Conservation (phyloP, 2,329 filamentous ascomycete genomes). For the Canariomyces notabilis region DNA sequence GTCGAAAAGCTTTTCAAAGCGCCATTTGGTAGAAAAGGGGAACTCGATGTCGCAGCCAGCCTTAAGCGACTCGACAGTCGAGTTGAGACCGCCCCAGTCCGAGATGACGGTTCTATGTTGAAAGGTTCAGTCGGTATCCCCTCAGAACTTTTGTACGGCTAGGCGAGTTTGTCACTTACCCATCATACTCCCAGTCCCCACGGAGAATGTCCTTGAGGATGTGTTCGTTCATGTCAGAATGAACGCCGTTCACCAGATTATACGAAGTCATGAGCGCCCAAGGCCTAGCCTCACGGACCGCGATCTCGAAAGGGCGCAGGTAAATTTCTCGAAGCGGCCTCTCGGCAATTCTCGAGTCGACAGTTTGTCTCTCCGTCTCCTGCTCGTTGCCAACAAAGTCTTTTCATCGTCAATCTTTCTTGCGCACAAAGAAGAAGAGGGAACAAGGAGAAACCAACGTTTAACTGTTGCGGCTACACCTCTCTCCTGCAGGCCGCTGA, state of each 20-base stretch:
- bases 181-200: conserved; percentile 59
- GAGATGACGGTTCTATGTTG: conserved; percentile 48
- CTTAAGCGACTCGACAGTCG: conserved; percentile 49
- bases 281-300: conserved; percentile 61
- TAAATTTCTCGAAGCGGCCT: conserved; percentile 65
- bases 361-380: conserved; percentile 61
- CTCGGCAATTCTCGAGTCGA: conserved; percentile 61
- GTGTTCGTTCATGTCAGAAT: conserved; percentile 53
- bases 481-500: conserved; percentile 67
- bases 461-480: conserved; percentile 75
- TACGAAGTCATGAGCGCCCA: conserved; percentile 68
- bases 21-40: conserved; percentile 51
- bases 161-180: conserved; percentile 33
- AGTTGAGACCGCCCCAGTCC: conserved; percentile 56
- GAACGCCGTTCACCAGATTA: conserved; percentile 60
- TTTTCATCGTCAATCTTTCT: conserved; percentile 25
- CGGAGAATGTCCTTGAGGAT: conserved; percentile 54
- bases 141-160: conserved; percentile 3
- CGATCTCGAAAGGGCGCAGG: conserved; percentile 70
- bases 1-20: conserved; percentile 52
- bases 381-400: conserved; percentile 70
- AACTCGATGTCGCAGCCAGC: conserved; percentile 56
- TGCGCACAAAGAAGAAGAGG: neutral
- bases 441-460: conserved; percentile 42
- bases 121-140: conserved; percentile 21